Base-by-base conservation (phyloP, 2,329 filamentous ascomycete genomes). In the Phoma sp. region DNA sequence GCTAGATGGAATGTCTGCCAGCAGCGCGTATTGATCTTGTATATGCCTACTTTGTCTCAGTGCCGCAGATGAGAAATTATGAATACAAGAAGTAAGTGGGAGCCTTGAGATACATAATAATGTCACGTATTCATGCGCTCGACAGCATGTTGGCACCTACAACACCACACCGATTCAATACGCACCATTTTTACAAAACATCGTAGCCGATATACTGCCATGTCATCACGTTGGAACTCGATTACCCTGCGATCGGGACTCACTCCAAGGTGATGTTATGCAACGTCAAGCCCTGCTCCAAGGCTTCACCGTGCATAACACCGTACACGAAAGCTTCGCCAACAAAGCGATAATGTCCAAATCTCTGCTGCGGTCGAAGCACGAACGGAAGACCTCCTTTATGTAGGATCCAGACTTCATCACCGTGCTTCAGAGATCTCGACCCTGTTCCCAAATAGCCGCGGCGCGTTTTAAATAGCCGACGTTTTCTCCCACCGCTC, bases 241-340 rank as follows among this genome's bases (percentile, higher is more conserved):
- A 18, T 18, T 18, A 18, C 18, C 18, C 18, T 18, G 18, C 18
- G 18, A 9, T 9, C 27, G 9, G 27, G 27, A 22, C 22, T 46
- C 33, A 46, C 5, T 60, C 57, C 23, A 66, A 48, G 2, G 56
- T 57, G 29, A 66, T 61, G 6, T 61, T 44, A 3, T 44, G 52
- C 4, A 36, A 18, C 7, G 40, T 46, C 36, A 67, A 59, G 9
- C 25, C 44, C 56, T 63, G 38, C 7, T 30, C 37, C 18, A 58
- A 38, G 14, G 54, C 53, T 43, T 68, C 63, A 5, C 65, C 64
- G 50, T 66, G 61, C 61, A 68, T 67, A 3, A 66, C 47, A 8
- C 63, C 62, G 40, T 69, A 64, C 7, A 67, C 64, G 40, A 65
- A 69, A 2, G 64, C 59, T 39, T 68, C 67, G 6, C 67, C 60